Conservation (phyloP, 179 eudicot species). For the Carnegiea gigantea region DNA sequence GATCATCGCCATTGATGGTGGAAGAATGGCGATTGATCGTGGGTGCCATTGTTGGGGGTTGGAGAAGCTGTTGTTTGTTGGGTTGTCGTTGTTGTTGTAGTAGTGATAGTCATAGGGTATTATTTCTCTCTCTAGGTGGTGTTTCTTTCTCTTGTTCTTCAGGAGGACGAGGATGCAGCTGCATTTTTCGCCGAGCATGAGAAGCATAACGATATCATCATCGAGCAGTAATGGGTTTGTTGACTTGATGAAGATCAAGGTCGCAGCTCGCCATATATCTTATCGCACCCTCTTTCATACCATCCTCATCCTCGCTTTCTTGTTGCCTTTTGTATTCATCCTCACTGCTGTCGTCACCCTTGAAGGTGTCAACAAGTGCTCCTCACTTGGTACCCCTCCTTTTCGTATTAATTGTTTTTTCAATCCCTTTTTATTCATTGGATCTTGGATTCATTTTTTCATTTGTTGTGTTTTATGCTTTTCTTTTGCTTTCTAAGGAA, state of each 20-base stretch:
- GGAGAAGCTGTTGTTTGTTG: too few relatives aligned
- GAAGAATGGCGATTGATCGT: slow-evolving; percentile 9
- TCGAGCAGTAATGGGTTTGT: slow-evolving; percentile 67
- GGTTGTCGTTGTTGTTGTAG: background rate
- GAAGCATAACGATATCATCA: slow-evolving; percentile 75
- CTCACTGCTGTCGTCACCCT: slow-evolving; percentile 91
- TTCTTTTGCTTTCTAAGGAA: background rate
- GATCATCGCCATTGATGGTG: slow-evolving; percentile 25
- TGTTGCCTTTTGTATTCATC: slow-evolving; percentile 93
- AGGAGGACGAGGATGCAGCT: slow-evolving; percentile 85
- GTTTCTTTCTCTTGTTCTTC: background rate
- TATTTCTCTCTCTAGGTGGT: background rate
- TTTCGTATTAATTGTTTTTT: background rate
- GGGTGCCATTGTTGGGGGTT: background rate
- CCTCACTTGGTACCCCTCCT: slow-evolving; percentile 66
- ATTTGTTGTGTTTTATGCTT: background rate
- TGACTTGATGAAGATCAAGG: slow-evolving; percentile 98
- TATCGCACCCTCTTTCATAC: slow-evolving; percentile 90
- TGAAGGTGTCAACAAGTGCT: slow-evolving; percentile 95
- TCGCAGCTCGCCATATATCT: slow-evolving; percentile 89
- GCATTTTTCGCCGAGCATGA: slow-evolving; percentile 97
- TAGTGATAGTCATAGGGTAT: background rate
- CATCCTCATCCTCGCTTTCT: slow-evolving; percentile 76
- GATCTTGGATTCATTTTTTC: slow-evolving; percentile 3
- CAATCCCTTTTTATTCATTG: background rate